Conservation (phyloP, 176 grass and related monocot genomes). For the Zea mays region DNA sequence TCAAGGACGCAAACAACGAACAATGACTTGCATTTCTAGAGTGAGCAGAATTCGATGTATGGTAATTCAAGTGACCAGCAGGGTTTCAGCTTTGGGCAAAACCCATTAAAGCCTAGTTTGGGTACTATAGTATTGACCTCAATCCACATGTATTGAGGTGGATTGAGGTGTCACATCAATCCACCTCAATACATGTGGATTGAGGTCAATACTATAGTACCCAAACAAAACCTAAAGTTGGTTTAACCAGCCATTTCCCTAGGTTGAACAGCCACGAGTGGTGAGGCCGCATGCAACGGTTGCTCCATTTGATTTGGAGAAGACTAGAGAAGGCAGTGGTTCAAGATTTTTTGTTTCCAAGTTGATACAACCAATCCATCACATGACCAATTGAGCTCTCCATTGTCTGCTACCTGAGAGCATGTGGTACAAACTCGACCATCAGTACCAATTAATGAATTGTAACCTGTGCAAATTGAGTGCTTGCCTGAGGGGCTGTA, state of each 20-base stretch:
- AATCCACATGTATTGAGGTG: no score
- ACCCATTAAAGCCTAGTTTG: conserved; percentile 6
- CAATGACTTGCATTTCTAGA: conserved; percentile 48
- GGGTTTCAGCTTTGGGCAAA: conserved; percentile 47
- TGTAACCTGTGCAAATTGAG: conserved; percentile 48
- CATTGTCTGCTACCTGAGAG: conserved; percentile 52
- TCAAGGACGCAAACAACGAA: conserved; percentile 37
- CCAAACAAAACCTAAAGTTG: conserved; percentile 24
- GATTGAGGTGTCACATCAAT: no score
- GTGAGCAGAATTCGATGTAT: conserved; percentile 36
- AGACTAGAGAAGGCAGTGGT: conserved; percentile 65
- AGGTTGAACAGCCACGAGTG: conserved; percentile 47
- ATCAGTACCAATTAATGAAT: conserved; percentile 36
- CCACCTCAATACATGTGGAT: no score
- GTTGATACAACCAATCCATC: conserved; percentile 52
- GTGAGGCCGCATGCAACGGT: conserved; percentile 56
- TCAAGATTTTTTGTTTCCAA: conserved; percentile 88
- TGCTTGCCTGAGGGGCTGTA: conserved; percentile 59
- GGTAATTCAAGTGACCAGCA: conserved; percentile 52
- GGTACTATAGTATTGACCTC: no score
- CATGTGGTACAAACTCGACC: conserved; percentile 43
- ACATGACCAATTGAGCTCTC: conserved; percentile 51
- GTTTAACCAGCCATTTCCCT: conserved; percentile 50
- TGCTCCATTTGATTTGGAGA: conserved; percentile 63
- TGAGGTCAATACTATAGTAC: no score